Percentiles rank a stretch among this genome's conserved stretches.
Conservation (phyloP, 192 early-diverging fungal genomes). For the Podila epigama region DNA sequence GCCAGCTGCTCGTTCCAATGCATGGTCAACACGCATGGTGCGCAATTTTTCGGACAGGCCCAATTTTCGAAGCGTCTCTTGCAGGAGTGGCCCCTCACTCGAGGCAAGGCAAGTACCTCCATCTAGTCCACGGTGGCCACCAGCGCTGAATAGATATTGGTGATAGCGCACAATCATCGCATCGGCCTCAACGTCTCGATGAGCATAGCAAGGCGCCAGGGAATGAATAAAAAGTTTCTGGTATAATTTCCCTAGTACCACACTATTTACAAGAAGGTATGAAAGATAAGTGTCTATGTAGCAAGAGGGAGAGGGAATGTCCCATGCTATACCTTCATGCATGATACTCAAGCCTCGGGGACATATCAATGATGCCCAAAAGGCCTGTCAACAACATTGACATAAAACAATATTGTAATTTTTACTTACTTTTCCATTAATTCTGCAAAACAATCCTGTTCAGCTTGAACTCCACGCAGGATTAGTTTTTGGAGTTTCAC, state of each 20-base stretch:
- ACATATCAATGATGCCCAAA: too few species aligned
- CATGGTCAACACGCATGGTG: conserved; percentile 32
- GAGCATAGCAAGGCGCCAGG: conserved; percentile 45
- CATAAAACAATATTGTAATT: not conserved
- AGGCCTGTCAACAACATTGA: not conserved
- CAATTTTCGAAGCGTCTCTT: conserved; percentile 47
- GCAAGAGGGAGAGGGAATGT: not conserved
- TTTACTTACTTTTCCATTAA: conserved; percentile 58
- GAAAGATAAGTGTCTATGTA: not conserved
- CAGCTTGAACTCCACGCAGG: conserved; percentile 32
- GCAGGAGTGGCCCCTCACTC: conserved; percentile 28
- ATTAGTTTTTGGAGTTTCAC: conserved; percentile 41
- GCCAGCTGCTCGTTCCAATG: conserved; percentile 34
- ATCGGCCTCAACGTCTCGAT: conserved; percentile 53
- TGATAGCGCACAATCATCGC: conserved; percentile 44
- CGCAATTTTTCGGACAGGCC: conserved; percentile 33
- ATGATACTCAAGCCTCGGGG: too few species aligned
- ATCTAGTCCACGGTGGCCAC: conserved; percentile 49
- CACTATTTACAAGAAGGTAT: conserved; percentile 19
- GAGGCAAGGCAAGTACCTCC: conserved; percentile 46
- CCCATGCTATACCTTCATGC: not conserved
- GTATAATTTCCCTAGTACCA: conserved; percentile 58
- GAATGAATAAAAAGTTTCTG: conserved; percentile 62
- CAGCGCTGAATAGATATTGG: conserved; percentile 36
- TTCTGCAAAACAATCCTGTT: conserved; percentile 55